Evolutionary conservation across 805 yeast species (phyloP).

Genomic region (Hanseniaspora lachancei): DNA sequence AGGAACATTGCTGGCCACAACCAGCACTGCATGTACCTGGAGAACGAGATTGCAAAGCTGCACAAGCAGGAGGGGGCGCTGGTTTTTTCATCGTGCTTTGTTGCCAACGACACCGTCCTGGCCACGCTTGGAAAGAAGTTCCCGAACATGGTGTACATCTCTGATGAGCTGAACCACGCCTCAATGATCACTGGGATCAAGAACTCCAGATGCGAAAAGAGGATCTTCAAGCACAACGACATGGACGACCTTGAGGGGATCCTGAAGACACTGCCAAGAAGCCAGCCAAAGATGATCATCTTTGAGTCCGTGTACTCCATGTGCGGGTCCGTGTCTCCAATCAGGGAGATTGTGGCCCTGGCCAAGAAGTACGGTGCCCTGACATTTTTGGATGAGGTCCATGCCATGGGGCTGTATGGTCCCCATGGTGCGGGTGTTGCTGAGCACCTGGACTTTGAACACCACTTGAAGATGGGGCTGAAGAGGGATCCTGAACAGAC

Average conservation of each 20-base stretch:
- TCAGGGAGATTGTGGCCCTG: conserved; percentile 79
- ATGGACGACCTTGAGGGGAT: conserved; percentile 66
- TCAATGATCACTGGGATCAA: conserved; percentile 94
- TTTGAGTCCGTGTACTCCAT: conserved; percentile 95
- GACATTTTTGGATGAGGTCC: conserved; percentile 95
- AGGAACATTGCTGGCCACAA: conserved; percentile 98
- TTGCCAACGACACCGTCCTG: conserved; percentile 90
- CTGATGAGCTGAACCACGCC: conserved; percentile 91
- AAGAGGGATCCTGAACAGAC: conserved; percentile 28
- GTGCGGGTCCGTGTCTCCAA: conserved; percentile 97
- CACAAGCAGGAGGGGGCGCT: conserved; percentile 92
- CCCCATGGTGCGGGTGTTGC: conserved; percentile 99
- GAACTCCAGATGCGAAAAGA: conserved; percentile 78
- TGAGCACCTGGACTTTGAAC: conserved; percentile 83
- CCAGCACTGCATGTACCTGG: conserved; percentile 73
- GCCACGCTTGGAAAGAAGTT: conserved; percentile 82
- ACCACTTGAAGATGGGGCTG: conserved; percentile 53
- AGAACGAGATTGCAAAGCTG: conserved; percentile 72
- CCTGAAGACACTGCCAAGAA: conserved; percentile 66
- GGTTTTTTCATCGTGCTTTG: conserved; percentile 90
- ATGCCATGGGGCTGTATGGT: conserved; percentile 97
- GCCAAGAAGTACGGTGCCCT: conserved; percentile 97
- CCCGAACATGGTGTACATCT: conserved; percentile 78
- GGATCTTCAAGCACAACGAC: conserved; percentile 84
- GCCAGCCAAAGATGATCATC: conserved; percentile 89